Conservation (phyloP, 371 early-diverging fungal genomes). For the Circinella minor region DNA sequence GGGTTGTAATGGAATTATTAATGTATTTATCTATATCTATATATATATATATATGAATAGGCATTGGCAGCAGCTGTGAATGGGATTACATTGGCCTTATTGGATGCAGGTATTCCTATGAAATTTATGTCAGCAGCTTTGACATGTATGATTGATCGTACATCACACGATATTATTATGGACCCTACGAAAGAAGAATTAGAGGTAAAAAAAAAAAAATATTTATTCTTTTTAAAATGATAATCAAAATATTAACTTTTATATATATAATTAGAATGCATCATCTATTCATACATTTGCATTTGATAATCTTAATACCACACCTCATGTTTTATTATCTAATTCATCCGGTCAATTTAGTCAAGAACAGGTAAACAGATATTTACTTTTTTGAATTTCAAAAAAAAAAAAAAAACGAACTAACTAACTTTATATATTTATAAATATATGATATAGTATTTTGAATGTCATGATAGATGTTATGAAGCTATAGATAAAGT, state of each 20-base stretch:
- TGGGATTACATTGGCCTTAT: slow-evolving; percentile 81
- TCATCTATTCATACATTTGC: slow-evolving; percentile 85
- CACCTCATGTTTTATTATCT: slow-evolving; percentile 47
- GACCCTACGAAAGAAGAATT: slow-evolving; percentile 84
- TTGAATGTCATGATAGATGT: slow-evolving; percentile 51
- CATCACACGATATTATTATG: slow-evolving; percentile 65
- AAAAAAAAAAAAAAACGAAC: background rate
- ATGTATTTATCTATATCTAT: too few relatives aligned
- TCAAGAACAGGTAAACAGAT: slow-evolving; percentile 58
- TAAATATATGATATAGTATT: slow-evolving; percentile 32
- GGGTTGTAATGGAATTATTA: too few relatives aligned
- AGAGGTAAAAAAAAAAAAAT: slow-evolving; percentile 41
- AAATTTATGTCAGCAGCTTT: slow-evolving; percentile 74
- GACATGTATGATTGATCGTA: slow-evolving; percentile 67
- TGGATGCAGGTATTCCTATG: slow-evolving; percentile 93
- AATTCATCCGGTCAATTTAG: slow-evolving; percentile 76
- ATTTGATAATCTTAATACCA: slow-evolving; percentile 63
- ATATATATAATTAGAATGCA: slow-evolving; percentile 48
- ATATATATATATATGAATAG: slow-evolving; percentile 40
- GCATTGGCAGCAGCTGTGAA: slow-evolving; percentile 82
- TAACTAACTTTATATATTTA: too few relatives aligned
- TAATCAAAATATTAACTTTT: background rate
- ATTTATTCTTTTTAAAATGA: too few relatives aligned
- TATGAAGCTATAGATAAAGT: slow-evolving; percentile 57
- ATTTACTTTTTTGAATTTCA: background rate